Base-by-base conservation (phyloP, 2,329 filamentous ascomycete species). In the Colletotrichum eremochloae region DNA sequence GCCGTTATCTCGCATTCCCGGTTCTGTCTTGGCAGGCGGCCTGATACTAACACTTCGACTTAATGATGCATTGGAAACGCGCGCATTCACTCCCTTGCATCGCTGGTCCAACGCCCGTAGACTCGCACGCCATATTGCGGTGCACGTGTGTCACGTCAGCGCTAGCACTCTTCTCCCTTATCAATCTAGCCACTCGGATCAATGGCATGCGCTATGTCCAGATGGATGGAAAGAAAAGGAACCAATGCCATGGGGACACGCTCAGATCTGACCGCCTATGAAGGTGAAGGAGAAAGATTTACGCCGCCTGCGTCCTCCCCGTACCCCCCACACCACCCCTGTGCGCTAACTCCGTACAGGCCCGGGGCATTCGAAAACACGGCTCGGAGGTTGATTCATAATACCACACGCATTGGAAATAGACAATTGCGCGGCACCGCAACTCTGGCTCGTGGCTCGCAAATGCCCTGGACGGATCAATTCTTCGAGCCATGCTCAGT, bases 301-400 rank as follows among this genome's bases (percentile, higher is more conserved):
- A 71, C 42, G 58, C 29, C n/a, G 18, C 40, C 31, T 56, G 44
- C 55, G 20, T 50, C 9, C 62, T 18, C 55, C n/a, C 29, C 15
- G 6, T 20, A 24, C 24, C 24, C 24, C 24, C 24, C 24, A 24
- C 24, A 1, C 24, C 24, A 24, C 48, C 52, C 50, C 38, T 36
- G 53, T 36, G 36, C 46, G 14, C 58, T 9, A n/a, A n/a, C 3
- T 20, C 42, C 60, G 46, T 72, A 24, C 20, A 7, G 20, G 46
- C 60, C 60, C 46, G 69, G 66, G n/a, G 50, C 36, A 20, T 72
- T 61, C 66, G 31, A 50, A 40, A 40, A 40, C 65, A 60, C 65
- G 20, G 36, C 24, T 33, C n/a, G 33, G 44, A 31, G 29, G 42
- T n/a, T 61, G 69, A 69, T 69, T 72, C 66, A 64, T 72, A 69